Evolutionary conservation across 805 yeast genomes (phyloP).

Genomic region (Suhomyces kilbournensis): DNA sequence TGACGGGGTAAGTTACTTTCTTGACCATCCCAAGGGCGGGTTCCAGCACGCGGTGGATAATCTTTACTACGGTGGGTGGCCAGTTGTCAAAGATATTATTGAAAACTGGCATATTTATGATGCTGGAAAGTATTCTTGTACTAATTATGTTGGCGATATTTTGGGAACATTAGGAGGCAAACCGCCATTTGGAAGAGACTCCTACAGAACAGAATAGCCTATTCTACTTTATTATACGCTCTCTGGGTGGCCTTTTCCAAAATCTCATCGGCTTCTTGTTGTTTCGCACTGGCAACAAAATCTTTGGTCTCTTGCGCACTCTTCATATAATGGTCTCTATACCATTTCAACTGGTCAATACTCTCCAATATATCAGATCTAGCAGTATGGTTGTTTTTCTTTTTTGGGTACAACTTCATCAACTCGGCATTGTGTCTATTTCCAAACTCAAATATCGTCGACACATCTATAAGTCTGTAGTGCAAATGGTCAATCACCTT

Average conservation of each 20-base stretch:
- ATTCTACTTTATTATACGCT: not conserved
- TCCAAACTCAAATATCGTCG: slow-evolving; percentile 79
- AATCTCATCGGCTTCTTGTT: not conserved
- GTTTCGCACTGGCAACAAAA: slow-evolving; percentile 4
- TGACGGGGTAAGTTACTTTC: slow-evolving; percentile 50
- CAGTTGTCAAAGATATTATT: slow-evolving; percentile 52
- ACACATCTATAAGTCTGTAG: slow-evolving; percentile 87
- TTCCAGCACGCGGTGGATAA: slow-evolving; percentile 45
- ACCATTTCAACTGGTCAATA: slow-evolving; percentile 79
- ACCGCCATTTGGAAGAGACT: slow-evolving; percentile 35
- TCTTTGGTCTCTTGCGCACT: slow-evolving; percentile 15
- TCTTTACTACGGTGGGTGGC: slow-evolving; percentile 51
- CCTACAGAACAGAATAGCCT: not conserved
- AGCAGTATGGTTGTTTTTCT: slow-evolving; percentile 80
- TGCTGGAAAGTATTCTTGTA: slow-evolving; percentile 35
- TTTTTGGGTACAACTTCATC: slow-evolving; percentile 56
- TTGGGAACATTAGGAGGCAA: slow-evolving; percentile 51
- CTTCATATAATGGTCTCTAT: slow-evolving; percentile 60
- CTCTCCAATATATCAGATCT: slow-evolving; percentile 84
- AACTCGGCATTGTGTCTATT: slow-evolving; percentile 70
- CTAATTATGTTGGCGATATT: slow-evolving; percentile 60
- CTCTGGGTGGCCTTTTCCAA: not conserved
- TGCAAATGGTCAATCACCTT: slow-evolving; percentile 54
- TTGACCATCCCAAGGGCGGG: slow-evolving; percentile 51
- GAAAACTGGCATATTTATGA: slow-evolving; percentile 44